A percentile compares a stretch with the other conserved stretches of the same genome.
These are phyloP conservation scores for Diospyros lotus DNA, from an alignment of 148 eudicot genomes.

Conservation along the genomic window DNA sequence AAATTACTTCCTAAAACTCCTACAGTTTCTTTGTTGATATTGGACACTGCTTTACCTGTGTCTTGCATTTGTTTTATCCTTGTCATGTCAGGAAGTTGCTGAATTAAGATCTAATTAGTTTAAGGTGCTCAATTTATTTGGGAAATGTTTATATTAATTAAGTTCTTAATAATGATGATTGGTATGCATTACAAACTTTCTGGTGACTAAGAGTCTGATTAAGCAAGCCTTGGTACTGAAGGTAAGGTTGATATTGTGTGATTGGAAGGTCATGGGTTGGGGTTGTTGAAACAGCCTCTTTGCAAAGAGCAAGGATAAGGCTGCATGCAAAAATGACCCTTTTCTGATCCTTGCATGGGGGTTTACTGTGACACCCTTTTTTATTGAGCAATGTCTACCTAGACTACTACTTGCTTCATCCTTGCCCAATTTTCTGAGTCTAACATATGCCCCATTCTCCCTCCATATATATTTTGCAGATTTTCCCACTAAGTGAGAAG, in stretches of 20 bases:
- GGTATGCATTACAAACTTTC: not conserved
- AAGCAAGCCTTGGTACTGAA: no score
- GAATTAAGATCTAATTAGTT: not conserved
- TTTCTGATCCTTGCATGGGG: no score
- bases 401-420: no score
- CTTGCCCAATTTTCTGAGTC: not conserved
- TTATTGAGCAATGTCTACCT: no score
- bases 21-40: no score
- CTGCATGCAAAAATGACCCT: no score
- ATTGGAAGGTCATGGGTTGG: no score
- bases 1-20: not conserved
- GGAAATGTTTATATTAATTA: not conserved
- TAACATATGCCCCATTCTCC: not conserved
- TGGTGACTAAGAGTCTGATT: not conserved
- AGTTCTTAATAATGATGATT: not conserved
- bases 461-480: conserved; percentile 6
- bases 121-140: not conserved
- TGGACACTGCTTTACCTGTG: not conserved
- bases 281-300: no score
- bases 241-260: no score
- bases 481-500: conserved; percentile 23
- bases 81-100: not conserved
- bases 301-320: no score
- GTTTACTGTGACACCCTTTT: no score
- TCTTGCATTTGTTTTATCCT: not conserved